These are phyloP conservation scores for Phytophthora cryptogea DNA, from an alignment of 352 stramenopile species.

Conservation along the genomic window DNA sequence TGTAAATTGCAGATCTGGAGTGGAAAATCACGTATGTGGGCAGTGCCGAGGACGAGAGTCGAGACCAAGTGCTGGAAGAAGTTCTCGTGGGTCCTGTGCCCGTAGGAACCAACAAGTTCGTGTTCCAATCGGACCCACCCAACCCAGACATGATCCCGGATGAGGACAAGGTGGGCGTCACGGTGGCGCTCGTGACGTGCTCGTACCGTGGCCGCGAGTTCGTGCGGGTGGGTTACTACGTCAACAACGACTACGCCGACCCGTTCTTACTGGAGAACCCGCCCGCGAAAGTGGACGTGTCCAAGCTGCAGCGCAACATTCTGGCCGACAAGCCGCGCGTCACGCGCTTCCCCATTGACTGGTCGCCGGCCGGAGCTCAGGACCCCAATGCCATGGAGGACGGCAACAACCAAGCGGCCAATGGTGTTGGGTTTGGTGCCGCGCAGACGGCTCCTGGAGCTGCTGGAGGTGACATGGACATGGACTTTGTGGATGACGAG, in stretches of 20 bases:
- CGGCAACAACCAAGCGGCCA: constrained; percentile 27
- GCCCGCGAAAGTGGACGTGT: constrained; percentile 83
- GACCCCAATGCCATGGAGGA: constrained; percentile 51
- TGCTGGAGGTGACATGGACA: constrained; percentile 46
- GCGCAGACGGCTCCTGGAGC: constrained; percentile 25
- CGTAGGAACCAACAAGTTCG: constrained; percentile 98
- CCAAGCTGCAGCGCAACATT: constrained; percentile 95
- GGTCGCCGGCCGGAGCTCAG: constrained; percentile 73
- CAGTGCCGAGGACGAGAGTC: constrained; percentile 93
- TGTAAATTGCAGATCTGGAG: constrained; percentile 92
- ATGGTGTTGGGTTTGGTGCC: constrained; percentile 24
- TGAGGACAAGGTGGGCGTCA: constrained; percentile 98
- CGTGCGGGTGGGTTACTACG: constrained; percentile 97
- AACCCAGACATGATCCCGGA: constrained; percentile 92
- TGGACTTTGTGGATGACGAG: constrained; percentile 85
- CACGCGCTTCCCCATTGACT: constrained; percentile 96
- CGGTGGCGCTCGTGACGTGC: constrained; percentile 98
- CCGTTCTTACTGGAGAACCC: constrained; percentile 87
- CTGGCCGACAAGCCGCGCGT: constrained; percentile 97
- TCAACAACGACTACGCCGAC: constrained; percentile 99
- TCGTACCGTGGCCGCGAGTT: constrained; percentile 98
- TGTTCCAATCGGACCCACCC: constrained; percentile 95
- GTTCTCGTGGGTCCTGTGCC: constrained; percentile 98
- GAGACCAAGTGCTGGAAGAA: constrained; percentile 98
- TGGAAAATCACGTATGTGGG: constrained; percentile 99